phyloP scores from a whole-genome alignment of 352 stramenopile species.

The Phytophthora litchii region DNA sequence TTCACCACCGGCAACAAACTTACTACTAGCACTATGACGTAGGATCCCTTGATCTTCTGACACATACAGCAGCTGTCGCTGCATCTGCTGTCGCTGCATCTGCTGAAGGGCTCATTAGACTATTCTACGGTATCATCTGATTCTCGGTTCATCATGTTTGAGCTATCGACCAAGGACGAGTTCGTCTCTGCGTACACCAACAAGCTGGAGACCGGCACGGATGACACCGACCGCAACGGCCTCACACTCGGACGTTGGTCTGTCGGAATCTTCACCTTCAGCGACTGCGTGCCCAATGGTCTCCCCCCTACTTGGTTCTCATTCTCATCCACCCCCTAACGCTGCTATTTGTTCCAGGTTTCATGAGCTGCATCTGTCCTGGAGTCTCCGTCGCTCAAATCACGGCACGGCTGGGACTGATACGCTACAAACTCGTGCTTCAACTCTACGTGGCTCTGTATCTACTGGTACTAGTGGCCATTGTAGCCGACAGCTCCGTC shows the following conservation, averaged over 20 bases:
- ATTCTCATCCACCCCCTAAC: not conserved
- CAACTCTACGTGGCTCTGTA: constrained; percentile 36
- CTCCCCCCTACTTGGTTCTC: not conserved
- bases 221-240: constrained; percentile 28
- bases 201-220: constrained; percentile 16
- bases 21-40: constrained; percentile 23
- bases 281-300: constrained; percentile 42
- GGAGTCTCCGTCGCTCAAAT: constrained; percentile 44
- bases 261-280: constrained; percentile 23
- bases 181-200: constrained; percentile 23
- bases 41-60: constrained; percentile 15
- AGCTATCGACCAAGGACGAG: constrained; percentile 26
- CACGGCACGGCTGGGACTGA: constrained; percentile 40
- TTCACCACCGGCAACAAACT: not conserved
- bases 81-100: not conserved
- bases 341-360: constrained; percentile 13
- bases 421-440: constrained; percentile 52
- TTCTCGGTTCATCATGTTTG: constrained; percentile 12
- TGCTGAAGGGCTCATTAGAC: no score
- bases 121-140: no score
- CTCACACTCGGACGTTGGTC: constrained; percentile 30
- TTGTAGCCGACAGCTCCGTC: constrained; percentile 5
- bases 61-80: constrained; percentile 6
- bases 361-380: constrained; percentile 42
- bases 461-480: constrained; percentile 36